phyloP scores from a whole-genome alignment of 148 eudicot species.

The Silene uniflora region DNA sequence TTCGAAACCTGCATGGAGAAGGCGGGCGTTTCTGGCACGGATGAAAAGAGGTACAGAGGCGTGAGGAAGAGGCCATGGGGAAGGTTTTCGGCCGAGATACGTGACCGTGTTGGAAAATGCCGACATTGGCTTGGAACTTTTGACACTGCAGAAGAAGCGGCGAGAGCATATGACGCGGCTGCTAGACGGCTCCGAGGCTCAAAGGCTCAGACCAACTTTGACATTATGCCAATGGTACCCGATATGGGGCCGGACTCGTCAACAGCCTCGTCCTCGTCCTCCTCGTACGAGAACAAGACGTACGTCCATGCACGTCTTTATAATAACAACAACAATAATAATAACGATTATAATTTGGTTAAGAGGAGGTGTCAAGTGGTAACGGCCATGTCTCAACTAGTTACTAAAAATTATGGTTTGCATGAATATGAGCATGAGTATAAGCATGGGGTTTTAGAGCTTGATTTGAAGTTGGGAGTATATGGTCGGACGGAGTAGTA shows the following conservation, averaged over 20 bases:
- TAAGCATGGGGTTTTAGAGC: background rate
- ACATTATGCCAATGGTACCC: conserved; percentile 41
- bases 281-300: conserved; percentile 1
- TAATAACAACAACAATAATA: background rate
- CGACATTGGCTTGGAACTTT: conserved; percentile 93
- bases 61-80: conserved; percentile 93
- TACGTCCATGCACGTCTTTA: background rate
- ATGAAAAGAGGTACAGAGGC: conserved; percentile 57
- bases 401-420: conserved; percentile 22
- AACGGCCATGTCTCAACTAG: conserved; percentile 53
- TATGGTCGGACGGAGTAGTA: background rate
- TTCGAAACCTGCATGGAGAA: conserved; percentile 5
- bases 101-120: conserved; percentile 79
- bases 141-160: conserved; percentile 81
- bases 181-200: conserved; percentile 70
- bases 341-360: conserved; percentile 7
- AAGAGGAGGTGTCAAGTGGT: conserved; percentile 51
- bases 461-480: conserved; percentile 12
- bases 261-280: conserved; percentile 30
- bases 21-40: conserved; percentile 2
- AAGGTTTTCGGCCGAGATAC: conserved; percentile 86
- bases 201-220: conserved; percentile 72
- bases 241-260: conserved; percentile 11
- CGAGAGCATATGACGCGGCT: conserved; percentile 81
- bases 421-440: background rate